Evolutionary conservation across 225 moss, liverwort and hornwort genomes (phyloP).

Genomic region (Neckera pumila): DNA sequence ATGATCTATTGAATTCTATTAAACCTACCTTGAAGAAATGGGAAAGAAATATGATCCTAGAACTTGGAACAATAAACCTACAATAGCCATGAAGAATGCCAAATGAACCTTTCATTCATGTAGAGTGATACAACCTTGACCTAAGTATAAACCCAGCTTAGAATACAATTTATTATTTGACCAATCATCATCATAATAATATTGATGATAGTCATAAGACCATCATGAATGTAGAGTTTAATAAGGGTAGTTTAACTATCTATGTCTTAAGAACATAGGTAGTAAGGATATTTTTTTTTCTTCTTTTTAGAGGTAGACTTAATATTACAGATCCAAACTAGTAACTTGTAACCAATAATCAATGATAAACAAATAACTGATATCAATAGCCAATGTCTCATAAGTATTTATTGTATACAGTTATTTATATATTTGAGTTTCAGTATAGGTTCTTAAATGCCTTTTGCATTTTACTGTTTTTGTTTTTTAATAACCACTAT

Average conservation of each 20-base stretch:
- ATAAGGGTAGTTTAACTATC: fast-evolving
- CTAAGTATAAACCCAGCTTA: neutral
- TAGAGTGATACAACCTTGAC: neutral
- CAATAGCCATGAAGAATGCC: neutral
- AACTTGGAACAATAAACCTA: neutral
- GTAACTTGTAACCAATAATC: neutral
- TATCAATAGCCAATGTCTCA: neutral
- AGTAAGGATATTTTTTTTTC: neutral
- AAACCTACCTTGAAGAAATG: neutral
- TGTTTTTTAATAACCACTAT: fast-evolving
- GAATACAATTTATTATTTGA: fast-evolving
- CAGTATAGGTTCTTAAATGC: fast-evolving
- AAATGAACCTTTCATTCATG: neutral
- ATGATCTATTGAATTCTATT: neutral
- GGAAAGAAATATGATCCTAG: neutral
- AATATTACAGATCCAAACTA: fast-evolving
- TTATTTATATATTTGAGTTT: neutral
- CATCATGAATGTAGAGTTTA: neutral
- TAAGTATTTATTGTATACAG: neutral
- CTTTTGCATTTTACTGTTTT: neutral
- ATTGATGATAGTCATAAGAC: neutral
- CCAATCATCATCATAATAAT: neutral
- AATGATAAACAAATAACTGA: neutral
- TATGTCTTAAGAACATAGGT: fast-evolving
- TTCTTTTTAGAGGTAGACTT: fast-evolving